Conservation (phyloP, 768 basidiomycete species). For the Mycena floridula region DNA sequence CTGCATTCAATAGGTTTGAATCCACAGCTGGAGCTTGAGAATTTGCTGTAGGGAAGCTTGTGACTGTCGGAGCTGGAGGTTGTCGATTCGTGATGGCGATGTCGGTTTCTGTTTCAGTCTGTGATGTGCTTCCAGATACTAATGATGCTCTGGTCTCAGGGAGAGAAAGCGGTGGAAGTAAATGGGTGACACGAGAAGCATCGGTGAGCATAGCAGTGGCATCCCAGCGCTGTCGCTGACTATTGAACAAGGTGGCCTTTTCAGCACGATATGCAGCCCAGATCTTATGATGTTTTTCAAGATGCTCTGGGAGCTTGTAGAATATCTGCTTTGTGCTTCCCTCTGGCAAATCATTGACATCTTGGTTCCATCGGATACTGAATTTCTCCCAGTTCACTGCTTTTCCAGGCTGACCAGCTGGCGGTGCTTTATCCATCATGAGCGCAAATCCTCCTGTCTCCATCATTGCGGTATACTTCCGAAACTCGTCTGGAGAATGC, state of each 20-base stretch:
- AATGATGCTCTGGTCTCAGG: no score
- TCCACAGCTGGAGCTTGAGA: neutral
- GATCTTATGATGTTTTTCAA: constrained; percentile 12
- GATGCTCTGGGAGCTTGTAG: constrained; percentile 13
- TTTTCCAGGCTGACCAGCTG: no score
- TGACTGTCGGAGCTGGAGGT: neutral
- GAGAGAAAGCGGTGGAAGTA: neutral
- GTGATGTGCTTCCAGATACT: neutral
- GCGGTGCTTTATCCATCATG: neutral
- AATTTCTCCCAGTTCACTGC: no score
- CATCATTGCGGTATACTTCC: constrained; percentile 2
- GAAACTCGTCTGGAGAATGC: constrained; percentile 8
- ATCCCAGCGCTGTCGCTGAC: neutral
- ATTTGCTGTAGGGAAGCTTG: neutral
- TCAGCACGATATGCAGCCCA: neutral
- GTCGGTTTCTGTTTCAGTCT: neutral
- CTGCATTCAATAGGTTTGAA: neutral
- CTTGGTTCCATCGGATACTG: constrained; percentile 8
- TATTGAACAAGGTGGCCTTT: neutral
- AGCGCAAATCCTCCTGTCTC: neutral
- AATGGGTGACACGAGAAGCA: neutral
- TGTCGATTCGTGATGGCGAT: neutral
- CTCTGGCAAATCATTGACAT: constrained; percentile 1
- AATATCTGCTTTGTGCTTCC: constrained; percentile 4
- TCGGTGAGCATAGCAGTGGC: neutral